phyloP scores from a whole-genome alignment of 129 eudicot species.

The Ambrosia trifida region DNA sequence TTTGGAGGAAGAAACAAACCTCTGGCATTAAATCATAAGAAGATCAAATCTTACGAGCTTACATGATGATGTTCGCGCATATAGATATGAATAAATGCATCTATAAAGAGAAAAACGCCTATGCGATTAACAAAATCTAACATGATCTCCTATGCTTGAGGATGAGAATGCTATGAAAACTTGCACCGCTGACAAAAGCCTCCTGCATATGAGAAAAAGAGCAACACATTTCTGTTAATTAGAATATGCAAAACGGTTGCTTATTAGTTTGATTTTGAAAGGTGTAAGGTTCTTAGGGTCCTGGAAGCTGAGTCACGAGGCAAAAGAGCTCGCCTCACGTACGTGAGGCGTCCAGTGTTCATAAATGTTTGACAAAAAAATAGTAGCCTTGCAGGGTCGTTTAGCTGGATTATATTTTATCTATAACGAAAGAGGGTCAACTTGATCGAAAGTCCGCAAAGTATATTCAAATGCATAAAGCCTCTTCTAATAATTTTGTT shows the following conservation, averaged over 20 bases:
- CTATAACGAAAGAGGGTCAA: background rate
- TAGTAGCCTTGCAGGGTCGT: background rate
- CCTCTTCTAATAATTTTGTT: background rate
- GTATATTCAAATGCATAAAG: background rate
- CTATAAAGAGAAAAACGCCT: conserved; percentile 18
- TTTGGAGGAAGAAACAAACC: conserved; percentile 13
- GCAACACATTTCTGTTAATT: background rate
- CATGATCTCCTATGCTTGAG: conserved; percentile 26
- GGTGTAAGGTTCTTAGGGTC: too few relatives aligned
- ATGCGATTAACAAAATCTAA: conserved; percentile 21
- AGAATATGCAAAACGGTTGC: background rate
- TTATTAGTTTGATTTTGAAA: background rate
- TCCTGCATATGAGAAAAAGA: conserved; percentile 25
- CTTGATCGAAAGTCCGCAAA: background rate
- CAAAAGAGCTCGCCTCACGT: too few relatives aligned
- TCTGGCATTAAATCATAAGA: conserved; percentile 15
- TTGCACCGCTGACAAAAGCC: conserved; percentile 23
- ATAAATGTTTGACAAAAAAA: background rate
- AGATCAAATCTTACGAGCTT: conserved; percentile 24
- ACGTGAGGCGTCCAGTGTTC: too few relatives aligned
- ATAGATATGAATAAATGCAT: conserved; percentile 23
- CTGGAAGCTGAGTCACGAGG: too few relatives aligned
- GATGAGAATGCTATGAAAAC: conserved; percentile 17
- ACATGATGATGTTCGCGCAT: conserved; percentile 26
- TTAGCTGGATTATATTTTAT: background rate